Evolutionary conservation across 768 basidiomycete genomes (phyloP).

Genomic region (Suillus americanus): DNA sequence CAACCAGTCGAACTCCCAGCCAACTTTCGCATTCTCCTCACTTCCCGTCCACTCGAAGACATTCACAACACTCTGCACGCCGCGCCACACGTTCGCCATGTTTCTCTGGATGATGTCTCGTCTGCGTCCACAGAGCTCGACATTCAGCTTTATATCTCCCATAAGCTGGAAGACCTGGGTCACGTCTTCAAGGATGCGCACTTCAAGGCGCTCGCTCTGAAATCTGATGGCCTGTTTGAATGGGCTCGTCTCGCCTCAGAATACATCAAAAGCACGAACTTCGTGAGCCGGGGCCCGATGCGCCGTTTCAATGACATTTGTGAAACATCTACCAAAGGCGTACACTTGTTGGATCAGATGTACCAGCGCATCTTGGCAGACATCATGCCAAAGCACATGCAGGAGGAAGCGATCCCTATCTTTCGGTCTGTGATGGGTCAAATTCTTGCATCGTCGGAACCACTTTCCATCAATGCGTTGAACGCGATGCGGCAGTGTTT

Average conservation of each 20-base stretch:
- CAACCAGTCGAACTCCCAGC: neutral
- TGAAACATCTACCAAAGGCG: neutral
- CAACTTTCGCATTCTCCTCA: constrained; percentile 16
- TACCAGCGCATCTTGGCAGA: constrained; percentile 1
- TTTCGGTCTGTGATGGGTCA: constrained; percentile 9
- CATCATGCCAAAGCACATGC: neutral
- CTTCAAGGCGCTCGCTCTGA: neutral
- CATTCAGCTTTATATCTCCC: constrained; percentile 5
- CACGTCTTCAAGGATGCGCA: neutral
- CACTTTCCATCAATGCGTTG: constrained; percentile 2
- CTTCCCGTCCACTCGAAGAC: constrained; percentile 11
- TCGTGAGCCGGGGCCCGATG: neutral
- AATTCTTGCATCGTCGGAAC: constrained; percentile 2
- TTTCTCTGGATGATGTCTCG: constrained; percentile 3
- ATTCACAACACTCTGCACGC: constrained; percentile 9
- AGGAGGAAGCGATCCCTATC: neutral
- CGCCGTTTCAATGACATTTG: neutral
- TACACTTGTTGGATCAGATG: constrained; percentile 5
- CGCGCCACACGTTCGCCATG: neutral
- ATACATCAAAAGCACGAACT: neutral
- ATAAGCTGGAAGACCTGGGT: neutral
- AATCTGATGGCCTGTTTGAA: constrained; percentile 9
- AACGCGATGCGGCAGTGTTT: neutral
- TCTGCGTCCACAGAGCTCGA: neutral
- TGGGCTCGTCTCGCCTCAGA: constrained; percentile 13